A percentile compares a stretch with the other conserved stretches of the same genome.
These are phyloP conservation scores for Kluyveromyces sp. DNA, from an alignment of 1,139 yeast genomes.

Conservation along the genomic window DNA sequence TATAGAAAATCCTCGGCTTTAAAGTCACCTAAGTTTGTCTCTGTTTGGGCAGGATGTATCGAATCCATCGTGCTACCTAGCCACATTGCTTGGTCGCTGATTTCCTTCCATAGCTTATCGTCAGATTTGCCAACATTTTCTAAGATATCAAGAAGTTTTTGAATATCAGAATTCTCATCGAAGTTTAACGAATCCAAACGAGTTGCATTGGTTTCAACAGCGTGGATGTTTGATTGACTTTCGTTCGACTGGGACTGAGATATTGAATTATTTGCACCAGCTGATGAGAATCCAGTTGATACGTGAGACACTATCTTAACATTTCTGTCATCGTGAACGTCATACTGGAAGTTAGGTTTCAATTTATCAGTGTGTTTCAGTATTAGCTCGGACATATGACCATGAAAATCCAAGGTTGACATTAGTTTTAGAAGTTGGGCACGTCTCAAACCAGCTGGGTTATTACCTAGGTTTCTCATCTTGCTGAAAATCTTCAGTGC, in stretches of 20 bases:
- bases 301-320: constrained; percentile 13
- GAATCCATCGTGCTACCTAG: constrained; percentile 33
- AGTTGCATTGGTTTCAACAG: constrained; percentile 25
- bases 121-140: constrained; percentile 36
- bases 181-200: constrained; percentile 22
- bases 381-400: constrained; percentile 50
- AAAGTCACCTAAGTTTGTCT: constrained; percentile 22
- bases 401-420: constrained; percentile 60
- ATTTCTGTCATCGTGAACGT: constrained; percentile 12
- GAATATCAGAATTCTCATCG: constrained; percentile 21
- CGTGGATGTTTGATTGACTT: constrained; percentile 14
- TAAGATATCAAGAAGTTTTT: constrained; percentile 24
- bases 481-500: constrained; percentile 62
- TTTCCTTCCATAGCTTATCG: constrained; percentile 65
- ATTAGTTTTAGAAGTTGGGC: constrained; percentile 63
- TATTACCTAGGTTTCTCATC: constrained; percentile 70
- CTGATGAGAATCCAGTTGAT: constrained; percentile 7
- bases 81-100: constrained; percentile 72
- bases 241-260: constrained; percentile 10
- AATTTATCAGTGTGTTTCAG: constrained; percentile 49
- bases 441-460: constrained; percentile 68
- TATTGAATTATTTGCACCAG: constrained; percentile 9
- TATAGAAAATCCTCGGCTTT: background rate
- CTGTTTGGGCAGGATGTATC: constrained; percentile 21
- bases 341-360: constrained; percentile 18